phyloP scores from a whole-genome alignment of 2,329 filamentous ascomycete genomes.

The Fusarium burgessii region DNA sequence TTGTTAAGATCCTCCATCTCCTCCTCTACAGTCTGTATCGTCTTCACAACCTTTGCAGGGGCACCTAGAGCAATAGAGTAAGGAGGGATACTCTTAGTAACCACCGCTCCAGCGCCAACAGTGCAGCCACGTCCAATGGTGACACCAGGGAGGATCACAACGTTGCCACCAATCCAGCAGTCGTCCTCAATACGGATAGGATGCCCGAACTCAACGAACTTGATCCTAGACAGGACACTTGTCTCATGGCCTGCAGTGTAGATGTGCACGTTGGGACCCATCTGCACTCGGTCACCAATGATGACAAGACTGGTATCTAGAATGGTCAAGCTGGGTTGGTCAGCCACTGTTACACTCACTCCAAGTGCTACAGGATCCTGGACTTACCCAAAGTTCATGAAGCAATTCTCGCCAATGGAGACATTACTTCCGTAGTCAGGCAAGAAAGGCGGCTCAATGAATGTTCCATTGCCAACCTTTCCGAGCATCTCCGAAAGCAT shows the following conservation, averaged over 20 bases:
- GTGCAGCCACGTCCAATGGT: slow-evolving; percentile 65
- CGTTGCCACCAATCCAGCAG: slow-evolving; percentile 67
- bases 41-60: slow-evolving; percentile 63
- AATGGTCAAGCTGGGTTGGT: slow-evolving; percentile 63
- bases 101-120: slow-evolving; percentile 62
- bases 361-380: rapidly evolving
- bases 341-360: rapidly evolving
- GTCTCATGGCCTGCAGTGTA: slow-evolving; percentile 79
- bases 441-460: slow-evolving; percentile 71
- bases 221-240: slow-evolving; percentile 64
- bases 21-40: slow-evolving; percentile 54
- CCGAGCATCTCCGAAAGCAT: slow-evolving; percentile 37
- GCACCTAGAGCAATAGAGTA: slow-evolving; percentile 62
- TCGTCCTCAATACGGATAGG: slow-evolving; percentile 63
- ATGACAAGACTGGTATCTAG: slow-evolving; percentile 78
- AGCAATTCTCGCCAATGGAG: slow-evolving; percentile 71
- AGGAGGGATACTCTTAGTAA: slow-evolving; percentile 62
- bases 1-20: slow-evolving; percentile 45
- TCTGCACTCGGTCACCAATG: slow-evolving; percentile 77
- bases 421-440: slow-evolving; percentile 77
- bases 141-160: slow-evolving; percentile 63
- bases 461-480: slow-evolving; percentile 53
- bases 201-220: slow-evolving; percentile 60
- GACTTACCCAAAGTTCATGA: slow-evolving; percentile 63
- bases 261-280: slow-evolving; percentile 79